A percentile compares a stretch with the other conserved stretches of the same genome.
Evolutionary conservation across 2,329 filamentous ascomycete species (phyloP).

Genomic region (Penicillium sp.): DNA sequence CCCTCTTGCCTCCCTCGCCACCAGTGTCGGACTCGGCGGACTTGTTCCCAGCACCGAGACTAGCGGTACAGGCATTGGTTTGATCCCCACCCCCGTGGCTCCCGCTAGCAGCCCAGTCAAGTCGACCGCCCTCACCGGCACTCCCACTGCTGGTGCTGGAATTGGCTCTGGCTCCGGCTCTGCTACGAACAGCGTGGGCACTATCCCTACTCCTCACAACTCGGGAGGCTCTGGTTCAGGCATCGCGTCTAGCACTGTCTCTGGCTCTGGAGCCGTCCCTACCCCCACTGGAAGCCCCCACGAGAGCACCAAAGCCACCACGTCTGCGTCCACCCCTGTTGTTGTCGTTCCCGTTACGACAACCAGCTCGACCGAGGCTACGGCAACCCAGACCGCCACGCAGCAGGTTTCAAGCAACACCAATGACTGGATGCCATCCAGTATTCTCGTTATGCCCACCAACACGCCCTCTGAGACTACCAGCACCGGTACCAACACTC

Average conservation of each 20-base stretch:
- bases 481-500: not conserved
- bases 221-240: constrained; percentile 10
- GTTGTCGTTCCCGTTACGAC: constrained; percentile 24
- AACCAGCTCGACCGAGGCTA: constrained; percentile 43
- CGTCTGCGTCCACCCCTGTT: constrained; percentile 10
- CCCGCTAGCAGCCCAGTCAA: constrained; percentile 6
- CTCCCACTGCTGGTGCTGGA: constrained; percentile 7
- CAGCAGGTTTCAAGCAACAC: constrained; percentile 25
- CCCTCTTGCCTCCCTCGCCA: constrained; percentile 9
- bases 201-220: constrained; percentile 16
- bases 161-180: constrained; percentile 8
- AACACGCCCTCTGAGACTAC: constrained; percentile 7
- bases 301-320: constrained; percentile 8
- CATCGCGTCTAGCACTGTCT: constrained; percentile 1
- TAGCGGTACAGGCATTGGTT: constrained; percentile 16
- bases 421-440: constrained; percentile 23
- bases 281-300: constrained; percentile 9
- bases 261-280: constrained; percentile 7
- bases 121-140: constrained; percentile 14
- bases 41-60: constrained; percentile 7
- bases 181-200: not conserved
- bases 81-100: constrained; percentile 13
- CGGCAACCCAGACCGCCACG: constrained; percentile 30
- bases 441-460: constrained; percentile 19
- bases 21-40: constrained; percentile 9